Evolutionary conservation across 495 filamentous ascomycete species (phyloP).

Genomic region (Amorphotheca resinae): DNA sequence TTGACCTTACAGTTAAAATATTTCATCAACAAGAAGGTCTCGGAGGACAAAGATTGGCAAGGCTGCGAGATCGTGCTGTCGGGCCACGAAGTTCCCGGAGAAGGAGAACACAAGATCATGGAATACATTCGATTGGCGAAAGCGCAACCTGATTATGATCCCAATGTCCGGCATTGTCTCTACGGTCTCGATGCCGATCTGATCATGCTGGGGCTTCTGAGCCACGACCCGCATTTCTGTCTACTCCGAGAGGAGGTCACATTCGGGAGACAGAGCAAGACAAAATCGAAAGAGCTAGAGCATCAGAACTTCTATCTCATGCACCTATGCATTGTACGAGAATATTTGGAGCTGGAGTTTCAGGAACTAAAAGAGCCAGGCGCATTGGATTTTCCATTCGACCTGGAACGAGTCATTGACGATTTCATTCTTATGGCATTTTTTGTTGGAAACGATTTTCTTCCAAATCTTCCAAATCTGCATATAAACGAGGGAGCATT

Average conservation of each 20-base stretch:
- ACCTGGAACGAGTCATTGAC: conserved; percentile 95
- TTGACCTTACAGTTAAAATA: conserved; percentile 91
- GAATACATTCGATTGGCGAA: conserved; percentile 97
- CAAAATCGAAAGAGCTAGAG: conserved; percentile 89
- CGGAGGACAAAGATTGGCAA: conserved; percentile 95
- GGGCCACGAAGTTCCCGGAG: conserved; percentile 96
- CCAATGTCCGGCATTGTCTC: conserved; percentile 94
- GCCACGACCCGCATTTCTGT: conserved; percentile 97
- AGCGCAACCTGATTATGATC: conserved; percentile 82
- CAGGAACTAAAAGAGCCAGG: conserved; percentile 79
- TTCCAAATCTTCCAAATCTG: conserved; percentile 89
- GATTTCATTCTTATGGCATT: conserved; percentile 99
- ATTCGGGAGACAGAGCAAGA: conserved; percentile 74
- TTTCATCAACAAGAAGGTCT: conserved; percentile 97
- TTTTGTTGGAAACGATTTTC: conserved; percentile 98
- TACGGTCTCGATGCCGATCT: conserved; percentile 97
- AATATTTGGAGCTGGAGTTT: conserved; percentile 95
- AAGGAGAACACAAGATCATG: conserved; percentile 99
- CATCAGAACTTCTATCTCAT: conserved; percentile 98
- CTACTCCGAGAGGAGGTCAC: conserved; percentile 95
- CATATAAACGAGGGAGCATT: conserved; percentile 98
- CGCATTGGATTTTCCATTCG: conserved; percentile 63
- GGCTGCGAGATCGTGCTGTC: conserved; percentile 90
- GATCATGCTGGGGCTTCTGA: conserved; percentile 95
- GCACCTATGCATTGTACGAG: conserved; percentile 93